Percentiles rank a stretch among this genome's conserved stretches.
phyloP scores from a whole-genome alignment of 768 basidiomycete species.

The Rhizopogon rudus region DNA sequence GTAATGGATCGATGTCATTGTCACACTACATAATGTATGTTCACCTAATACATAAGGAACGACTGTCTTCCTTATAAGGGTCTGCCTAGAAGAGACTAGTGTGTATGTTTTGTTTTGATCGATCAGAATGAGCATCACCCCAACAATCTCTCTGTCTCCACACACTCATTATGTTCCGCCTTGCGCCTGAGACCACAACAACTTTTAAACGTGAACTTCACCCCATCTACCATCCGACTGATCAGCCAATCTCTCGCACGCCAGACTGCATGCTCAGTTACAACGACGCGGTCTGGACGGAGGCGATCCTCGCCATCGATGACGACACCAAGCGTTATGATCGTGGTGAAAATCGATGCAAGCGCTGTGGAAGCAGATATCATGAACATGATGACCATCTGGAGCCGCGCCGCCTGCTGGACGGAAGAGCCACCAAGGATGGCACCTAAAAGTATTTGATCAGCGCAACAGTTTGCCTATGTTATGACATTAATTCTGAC shows the following conservation, averaged over 20 bases:
- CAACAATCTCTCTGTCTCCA: constrained; percentile 7
- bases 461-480: neutral
- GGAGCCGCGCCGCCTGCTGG: constrained; percentile 78
- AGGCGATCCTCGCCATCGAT: constrained; percentile 68
- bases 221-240: constrained; percentile 9
- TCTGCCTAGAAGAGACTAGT: no score
- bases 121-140: constrained; percentile 6
- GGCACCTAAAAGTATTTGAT: constrained; percentile 82
- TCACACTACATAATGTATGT: no score
- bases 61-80: no score
- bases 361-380: constrained; percentile 75
- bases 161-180: neutral
- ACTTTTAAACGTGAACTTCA: neutral
- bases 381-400: constrained; percentile 96
- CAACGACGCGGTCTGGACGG: constrained; percentile 56
- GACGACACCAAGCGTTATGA: constrained; percentile 53
- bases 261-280: constrained; percentile 26
- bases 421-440: constrained; percentile 84
- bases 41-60: no score
- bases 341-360: constrained; percentile 59
- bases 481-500: neutral
- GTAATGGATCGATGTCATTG: no score
- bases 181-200: constrained; percentile 8
- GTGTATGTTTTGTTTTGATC: neutral
- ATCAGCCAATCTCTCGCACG: constrained; percentile 28